Evolutionary conservation across 306 rosid species (phyloP), one percentile per base, ranked within the genome.

Genomic region (Alnus glutinosa): DNA sequence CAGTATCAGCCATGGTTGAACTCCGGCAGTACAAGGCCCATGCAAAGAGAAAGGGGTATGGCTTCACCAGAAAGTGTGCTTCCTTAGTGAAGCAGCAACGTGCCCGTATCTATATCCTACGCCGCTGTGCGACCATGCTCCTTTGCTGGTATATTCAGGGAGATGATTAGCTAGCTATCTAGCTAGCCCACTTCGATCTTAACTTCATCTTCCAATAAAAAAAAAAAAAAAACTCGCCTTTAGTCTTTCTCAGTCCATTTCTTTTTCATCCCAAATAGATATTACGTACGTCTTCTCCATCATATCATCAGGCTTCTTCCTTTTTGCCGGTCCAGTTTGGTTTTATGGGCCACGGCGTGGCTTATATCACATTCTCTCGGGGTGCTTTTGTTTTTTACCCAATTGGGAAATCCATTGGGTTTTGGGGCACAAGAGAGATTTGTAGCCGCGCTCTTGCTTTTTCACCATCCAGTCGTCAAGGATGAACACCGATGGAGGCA

Each of bases 51-150:
- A 88, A 82, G 75, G 79, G 85, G 36, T 12, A 86, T 81, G 88
- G 90, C 1, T 87, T 92, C 79, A 88, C 86, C 30, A 81, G 85
- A 34, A 90, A 90, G 80, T 93, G 98, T 79, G 90, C 94, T 70
- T 80, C 96, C 71, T 80, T 93, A 61, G 92, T 91, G 23, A 95
- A 90, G 82, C 87, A 93, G 83, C 99, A 95, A 79, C 93, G 97
- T 50, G 94, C 99, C 47, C 92, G 97, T 23, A 84, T 95, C 18
- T 95, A 95, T 83, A 95, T 95, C 64, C 84, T 95, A 1, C 94
- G 98, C 9, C 89, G 97, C 30, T 95, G 99, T 75, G 99, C 99
- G 77, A 93, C 97, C 81, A 90, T 93, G 96, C 98, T 95, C 51
- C 94, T 91, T 15, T 95, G 99, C 81, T 95, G 96, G 94, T 95